These are phyloP conservation scores for Antitrichia curtipendula DNA, from an alignment of 225 moss, liverwort and hornwort species.

Conservation along the genomic window DNA sequence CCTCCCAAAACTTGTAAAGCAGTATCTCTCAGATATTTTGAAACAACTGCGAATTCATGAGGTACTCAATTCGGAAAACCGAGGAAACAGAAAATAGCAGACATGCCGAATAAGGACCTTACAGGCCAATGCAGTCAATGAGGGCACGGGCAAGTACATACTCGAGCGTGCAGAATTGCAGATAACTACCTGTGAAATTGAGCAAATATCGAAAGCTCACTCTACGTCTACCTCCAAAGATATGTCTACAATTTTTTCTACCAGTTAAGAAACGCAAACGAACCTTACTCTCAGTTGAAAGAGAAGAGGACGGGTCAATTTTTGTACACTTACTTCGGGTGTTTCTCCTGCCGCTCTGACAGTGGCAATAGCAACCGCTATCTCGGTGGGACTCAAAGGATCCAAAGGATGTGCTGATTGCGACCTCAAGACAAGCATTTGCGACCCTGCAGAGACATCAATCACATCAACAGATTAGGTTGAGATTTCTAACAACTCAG, in stretches of 20 bases:
- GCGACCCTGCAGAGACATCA: conserved; percentile 27
- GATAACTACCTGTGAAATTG: neutral
- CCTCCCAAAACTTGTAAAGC: neutral
- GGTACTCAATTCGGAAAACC: neutral
- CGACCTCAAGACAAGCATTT: conserved; percentile 39
- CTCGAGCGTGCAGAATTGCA: neutral
- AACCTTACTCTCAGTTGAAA: neutral
- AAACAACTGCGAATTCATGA: neutral
- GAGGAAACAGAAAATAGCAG: neutral
- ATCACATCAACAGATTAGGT: neutral
- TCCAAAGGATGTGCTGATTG: conserved; percentile 83
- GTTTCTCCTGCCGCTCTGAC: conserved; percentile 84
- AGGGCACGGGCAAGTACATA: neutral
- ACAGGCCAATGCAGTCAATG: neutral
- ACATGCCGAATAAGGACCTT: neutral
- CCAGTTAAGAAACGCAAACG: neutral
- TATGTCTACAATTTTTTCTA: neutral
- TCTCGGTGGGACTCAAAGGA: conserved; percentile 73
- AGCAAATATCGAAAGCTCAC: neutral
- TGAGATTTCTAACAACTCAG: neutral
- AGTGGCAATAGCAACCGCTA: conserved; percentile 74
- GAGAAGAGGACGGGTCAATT: neutral
- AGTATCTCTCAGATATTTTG: neutral
- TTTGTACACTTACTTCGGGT: conserved; percentile 50
- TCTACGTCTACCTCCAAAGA: neutral